phyloP scores from a whole-genome alignment of 1,139 yeast species.

The Taphrina populina region DNA sequence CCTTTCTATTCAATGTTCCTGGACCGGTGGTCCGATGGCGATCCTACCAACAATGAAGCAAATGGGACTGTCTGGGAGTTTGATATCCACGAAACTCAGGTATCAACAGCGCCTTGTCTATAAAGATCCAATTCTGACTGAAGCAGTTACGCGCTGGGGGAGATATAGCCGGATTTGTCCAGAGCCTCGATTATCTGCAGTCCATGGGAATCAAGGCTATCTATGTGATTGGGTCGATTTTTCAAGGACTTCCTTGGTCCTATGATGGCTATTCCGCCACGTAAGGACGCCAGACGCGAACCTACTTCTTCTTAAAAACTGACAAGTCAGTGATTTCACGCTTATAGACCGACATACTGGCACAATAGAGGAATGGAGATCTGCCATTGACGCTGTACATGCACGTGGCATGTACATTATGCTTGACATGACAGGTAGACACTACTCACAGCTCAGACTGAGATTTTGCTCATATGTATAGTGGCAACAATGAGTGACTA shows the following conservation, averaged over 20 bases:
- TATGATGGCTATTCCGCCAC: slow-evolving; percentile 33
- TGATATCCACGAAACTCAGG: slow-evolving; percentile 32
- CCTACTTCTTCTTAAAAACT: background rate
- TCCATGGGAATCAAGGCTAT: slow-evolving; percentile 33
- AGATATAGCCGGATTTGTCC: slow-evolving; percentile 25
- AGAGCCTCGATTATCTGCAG: slow-evolving; percentile 27
- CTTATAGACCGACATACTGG: slow-evolving; percentile 32
- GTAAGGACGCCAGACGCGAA: background rate
- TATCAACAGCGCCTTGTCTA: background rate
- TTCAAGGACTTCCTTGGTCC: slow-evolving; percentile 27
- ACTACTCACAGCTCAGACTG: background rate
- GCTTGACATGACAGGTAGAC: slow-evolving; percentile 26
- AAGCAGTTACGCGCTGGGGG: slow-evolving; percentile 34
- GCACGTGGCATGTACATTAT: slow-evolving; percentile 31
- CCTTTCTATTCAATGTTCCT: slow-evolving; percentile 34
- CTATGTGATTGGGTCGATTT: slow-evolving; percentile 29
- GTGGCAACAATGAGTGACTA: slow-evolving; percentile 31
- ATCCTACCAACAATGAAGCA: slow-evolving; percentile 32
- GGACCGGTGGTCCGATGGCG: slow-evolving; percentile 34
- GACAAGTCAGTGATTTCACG: slow-evolving; percentile 25
- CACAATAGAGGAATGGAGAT: slow-evolving; percentile 30
- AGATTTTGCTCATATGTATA: background rate
- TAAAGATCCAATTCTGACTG: background rate
- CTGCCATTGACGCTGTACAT: slow-evolving; percentile 28
- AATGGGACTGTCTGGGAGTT: slow-evolving; percentile 34